A percentile compares a stretch with the other conserved stretches of the same genome.
phyloP scores from a whole-genome alignment of 371 early-diverging fungal genomes.

The Rhizopus stolonifer region DNA sequence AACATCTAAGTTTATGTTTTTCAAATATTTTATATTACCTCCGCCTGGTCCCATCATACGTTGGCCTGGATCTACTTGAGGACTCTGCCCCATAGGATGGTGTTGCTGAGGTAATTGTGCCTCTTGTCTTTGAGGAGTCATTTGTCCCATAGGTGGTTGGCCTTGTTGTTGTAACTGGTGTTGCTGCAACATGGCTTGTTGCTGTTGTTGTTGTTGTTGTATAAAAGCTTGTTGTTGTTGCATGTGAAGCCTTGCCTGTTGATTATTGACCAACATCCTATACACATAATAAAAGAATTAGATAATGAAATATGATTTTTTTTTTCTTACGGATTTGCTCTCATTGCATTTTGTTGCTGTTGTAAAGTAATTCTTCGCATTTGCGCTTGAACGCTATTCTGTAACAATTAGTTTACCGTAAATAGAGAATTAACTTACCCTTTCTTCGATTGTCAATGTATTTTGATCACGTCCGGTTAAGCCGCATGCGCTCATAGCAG shows the following conservation, averaged over 20 bases:
- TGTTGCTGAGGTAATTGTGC: constrained; percentile 22
- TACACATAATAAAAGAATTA: background rate
- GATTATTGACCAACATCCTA: constrained; percentile 26
- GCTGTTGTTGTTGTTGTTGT: constrained; percentile 21
- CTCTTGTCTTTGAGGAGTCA: constrained; percentile 35
- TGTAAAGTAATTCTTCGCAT: constrained; percentile 23
- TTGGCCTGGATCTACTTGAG: constrained; percentile 29
- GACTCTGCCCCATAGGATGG: constrained; percentile 20
- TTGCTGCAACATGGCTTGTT: constrained; percentile 22
- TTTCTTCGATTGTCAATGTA: constrained; percentile 37
- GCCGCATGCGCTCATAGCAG: constrained; percentile 25
- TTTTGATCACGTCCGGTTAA: constrained; percentile 32
- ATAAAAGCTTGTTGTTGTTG: constrained; percentile 33
- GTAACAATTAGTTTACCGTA: no score
- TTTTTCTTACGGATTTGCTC: constrained; percentile 34
- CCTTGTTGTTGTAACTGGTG: constrained; percentile 30
- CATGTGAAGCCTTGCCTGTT: constrained; percentile 27
- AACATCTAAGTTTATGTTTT: background rate
- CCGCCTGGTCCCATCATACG: constrained; percentile 26
- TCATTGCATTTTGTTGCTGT: constrained; percentile 24
- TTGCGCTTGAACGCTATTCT: constrained; percentile 22
- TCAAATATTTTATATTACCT: constrained; percentile 18
- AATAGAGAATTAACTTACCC: no score
- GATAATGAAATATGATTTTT: background rate
- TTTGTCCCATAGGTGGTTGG: constrained; percentile 12